Conservation (phyloP, 768 basidiomycete genomes). For the Phaeotremella fagi region DNA sequence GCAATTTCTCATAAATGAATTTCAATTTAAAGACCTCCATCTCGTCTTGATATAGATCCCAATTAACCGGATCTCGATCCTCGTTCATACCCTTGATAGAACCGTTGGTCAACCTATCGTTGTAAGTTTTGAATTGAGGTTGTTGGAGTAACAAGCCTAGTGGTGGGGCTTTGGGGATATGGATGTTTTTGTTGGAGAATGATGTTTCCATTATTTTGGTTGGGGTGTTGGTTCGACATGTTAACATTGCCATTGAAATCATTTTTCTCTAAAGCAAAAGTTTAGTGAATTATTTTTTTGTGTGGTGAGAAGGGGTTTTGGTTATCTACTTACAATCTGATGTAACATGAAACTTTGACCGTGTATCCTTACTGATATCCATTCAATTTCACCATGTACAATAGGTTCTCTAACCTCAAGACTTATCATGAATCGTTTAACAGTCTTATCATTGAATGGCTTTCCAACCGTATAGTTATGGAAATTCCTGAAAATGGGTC, state of each 20-base stretch:
- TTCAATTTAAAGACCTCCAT: conserved; percentile 80
- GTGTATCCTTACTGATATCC: conserved; percentile 88
- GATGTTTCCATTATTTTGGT: conserved; percentile 63
- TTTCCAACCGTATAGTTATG: conserved; percentile 93
- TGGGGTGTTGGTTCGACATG: conserved; percentile 71
- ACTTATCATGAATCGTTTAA: conserved; percentile 78
- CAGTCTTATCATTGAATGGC: conserved; percentile 75
- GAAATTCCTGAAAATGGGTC: conserved; percentile 59
- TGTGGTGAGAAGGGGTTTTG: conserved; percentile 4
- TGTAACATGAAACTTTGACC: conserved; percentile 99
- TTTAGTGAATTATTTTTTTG: not conserved
- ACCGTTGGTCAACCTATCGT: conserved; percentile 39
- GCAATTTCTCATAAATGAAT: conserved; percentile 81
- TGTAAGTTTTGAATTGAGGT: conserved; percentile 52
- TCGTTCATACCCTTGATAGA: conserved; percentile 17
- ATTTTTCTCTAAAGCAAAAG: conserved; percentile 74
- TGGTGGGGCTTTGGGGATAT: conserved; percentile 93
- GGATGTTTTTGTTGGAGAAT: conserved; percentile 64
- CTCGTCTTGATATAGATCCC: conserved; percentile 57
- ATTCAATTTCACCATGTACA: conserved; percentile 85
- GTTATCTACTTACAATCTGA: conserved; percentile 60
- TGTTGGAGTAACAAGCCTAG: conserved; percentile 83
- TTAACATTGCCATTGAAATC: conserved; percentile 79
- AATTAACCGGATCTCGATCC: conserved; percentile 48
- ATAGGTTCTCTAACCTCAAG: conserved; percentile 83